Conservation (phyloP, 2,329 filamentous ascomycete genomes). For the Colletotrichum euphorbiae region DNA sequence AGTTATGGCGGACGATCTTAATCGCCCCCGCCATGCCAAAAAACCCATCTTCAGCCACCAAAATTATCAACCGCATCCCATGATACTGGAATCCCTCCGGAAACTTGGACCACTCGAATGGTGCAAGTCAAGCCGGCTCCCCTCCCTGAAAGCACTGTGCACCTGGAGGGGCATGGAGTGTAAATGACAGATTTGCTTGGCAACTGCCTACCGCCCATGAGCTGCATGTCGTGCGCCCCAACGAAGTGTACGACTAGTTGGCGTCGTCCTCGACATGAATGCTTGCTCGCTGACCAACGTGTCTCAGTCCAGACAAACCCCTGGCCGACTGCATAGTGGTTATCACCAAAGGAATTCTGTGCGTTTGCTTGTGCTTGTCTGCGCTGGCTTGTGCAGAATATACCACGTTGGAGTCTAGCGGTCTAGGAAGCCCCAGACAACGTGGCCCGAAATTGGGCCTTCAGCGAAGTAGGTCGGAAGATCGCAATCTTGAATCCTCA, state of each 20-base stretch:
- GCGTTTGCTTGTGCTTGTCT: neutral
- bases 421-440: slow-evolving; percentile 8
- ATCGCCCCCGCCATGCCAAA: neutral
- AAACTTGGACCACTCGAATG: neutral
- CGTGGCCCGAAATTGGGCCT: neutral
- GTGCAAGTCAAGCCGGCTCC: neutral
- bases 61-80: slow-evolving; percentile 2
- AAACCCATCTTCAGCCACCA: slow-evolving; percentile 22
- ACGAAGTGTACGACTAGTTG: neutral
- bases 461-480: neutral
- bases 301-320: slow-evolving; percentile 7
- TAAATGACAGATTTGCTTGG: slow-evolving; percentile 7
- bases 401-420: slow-evolving; percentile 6
- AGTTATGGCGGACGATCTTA: slow-evolving; percentile 8
- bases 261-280: slow-evolving; percentile 1
- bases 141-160: slow-evolving; percentile 10
- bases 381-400: slow-evolving; percentile 1
- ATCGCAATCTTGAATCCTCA: neutral
- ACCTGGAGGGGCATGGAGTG: neutral
- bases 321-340: slow-evolving; percentile 5
- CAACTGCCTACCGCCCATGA: neutral
- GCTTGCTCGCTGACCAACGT: slow-evolving; percentile 9
- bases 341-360: slow-evolving; percentile 10
- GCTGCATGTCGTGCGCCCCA: slow-evolving; percentile 18
- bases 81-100: neutral